Conservation (phyloP, 2,329 filamentous ascomycete genomes). For the Trichophyton mentagrophytes region DNA sequence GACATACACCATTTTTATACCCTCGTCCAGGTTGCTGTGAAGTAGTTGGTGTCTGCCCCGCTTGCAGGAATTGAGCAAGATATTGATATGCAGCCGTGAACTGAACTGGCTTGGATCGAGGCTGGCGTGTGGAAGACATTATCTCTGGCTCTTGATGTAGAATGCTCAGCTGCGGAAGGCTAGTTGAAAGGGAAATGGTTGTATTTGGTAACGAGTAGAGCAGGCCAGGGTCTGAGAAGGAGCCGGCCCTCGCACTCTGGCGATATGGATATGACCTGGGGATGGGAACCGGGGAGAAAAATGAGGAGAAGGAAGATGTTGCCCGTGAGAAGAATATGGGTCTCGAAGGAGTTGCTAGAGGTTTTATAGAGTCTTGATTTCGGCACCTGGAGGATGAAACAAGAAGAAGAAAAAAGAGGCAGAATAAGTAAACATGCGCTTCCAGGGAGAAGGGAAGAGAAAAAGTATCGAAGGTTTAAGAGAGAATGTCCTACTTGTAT, state of each 20-base stretch:
- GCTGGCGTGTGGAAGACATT: background rate
- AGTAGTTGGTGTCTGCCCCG: background rate
- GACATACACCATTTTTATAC: background rate
- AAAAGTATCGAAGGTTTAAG: no score
- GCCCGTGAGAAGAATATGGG: background rate
- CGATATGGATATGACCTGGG: background rate
- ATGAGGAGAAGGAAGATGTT: background rate
- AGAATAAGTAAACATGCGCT: background rate
- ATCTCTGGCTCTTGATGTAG: background rate
- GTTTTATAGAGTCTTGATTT: slow-evolving; percentile 9
- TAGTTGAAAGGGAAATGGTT: slow-evolving; percentile 2
- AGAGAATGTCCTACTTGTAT: no score
- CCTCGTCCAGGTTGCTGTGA: background rate
- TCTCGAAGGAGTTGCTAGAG: slow-evolving; percentile 7
- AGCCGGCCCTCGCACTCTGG: background rate
- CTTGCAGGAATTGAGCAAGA: slow-evolving; percentile 7
- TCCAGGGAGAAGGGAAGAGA: background rate
- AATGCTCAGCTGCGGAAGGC: background rate
- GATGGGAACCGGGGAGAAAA: background rate
- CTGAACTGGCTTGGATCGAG: slow-evolving; percentile 2
- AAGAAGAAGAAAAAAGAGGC: background rate
- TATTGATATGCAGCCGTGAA: slow-evolving; percentile 10
- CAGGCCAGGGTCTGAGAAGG: background rate
- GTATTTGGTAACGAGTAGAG: background rate
- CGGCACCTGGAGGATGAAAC: slow-evolving; percentile 5